phyloP scores from a whole-genome alignment of 306 rosid genomes.

The Luffa acutangula region DNA sequence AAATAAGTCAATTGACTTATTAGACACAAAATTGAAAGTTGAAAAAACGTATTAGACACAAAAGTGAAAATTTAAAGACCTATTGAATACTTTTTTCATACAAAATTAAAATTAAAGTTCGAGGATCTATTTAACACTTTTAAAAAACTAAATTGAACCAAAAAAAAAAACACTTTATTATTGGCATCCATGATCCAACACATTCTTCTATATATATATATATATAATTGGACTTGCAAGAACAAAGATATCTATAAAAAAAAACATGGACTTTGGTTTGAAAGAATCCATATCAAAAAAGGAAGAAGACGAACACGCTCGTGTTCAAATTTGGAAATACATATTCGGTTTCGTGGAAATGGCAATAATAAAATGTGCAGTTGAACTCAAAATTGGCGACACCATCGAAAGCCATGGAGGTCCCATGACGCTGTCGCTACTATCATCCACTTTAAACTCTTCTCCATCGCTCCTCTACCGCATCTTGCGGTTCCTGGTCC shows the following conservation, averaged over 20 bases:
- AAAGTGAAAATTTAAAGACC: too few relatives aligned
- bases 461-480: constrained; percentile 19
- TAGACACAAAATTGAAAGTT: too few relatives aligned
- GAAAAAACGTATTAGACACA: too few relatives aligned
- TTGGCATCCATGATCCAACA: too few relatives aligned
- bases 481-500: constrained; percentile 39
- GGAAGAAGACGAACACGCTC: constrained; percentile 27
- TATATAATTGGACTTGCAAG: not conserved
- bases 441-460: constrained; percentile 36
- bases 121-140: too few relatives aligned
- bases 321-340: constrained; percentile 30
- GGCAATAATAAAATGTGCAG: constrained; percentile 50
- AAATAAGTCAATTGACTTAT: too few relatives aligned
- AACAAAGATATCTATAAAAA: not conserved
- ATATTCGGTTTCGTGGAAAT: constrained; percentile 43
- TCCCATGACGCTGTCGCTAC: constrained; percentile 36
- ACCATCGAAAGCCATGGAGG: constrained; percentile 39
- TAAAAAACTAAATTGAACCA: too few relatives aligned
- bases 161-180: too few relatives aligned
- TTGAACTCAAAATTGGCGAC: constrained; percentile 59
- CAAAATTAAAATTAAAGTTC: too few relatives aligned
- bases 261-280: not conserved
- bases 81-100: too few relatives aligned
- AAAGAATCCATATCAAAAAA: not conserved
- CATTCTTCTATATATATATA: not conserved